These are phyloP conservation scores for Corymbia maculata DNA, from an alignment of 345 rosid genomes.

Conservation along the genomic window DNA sequence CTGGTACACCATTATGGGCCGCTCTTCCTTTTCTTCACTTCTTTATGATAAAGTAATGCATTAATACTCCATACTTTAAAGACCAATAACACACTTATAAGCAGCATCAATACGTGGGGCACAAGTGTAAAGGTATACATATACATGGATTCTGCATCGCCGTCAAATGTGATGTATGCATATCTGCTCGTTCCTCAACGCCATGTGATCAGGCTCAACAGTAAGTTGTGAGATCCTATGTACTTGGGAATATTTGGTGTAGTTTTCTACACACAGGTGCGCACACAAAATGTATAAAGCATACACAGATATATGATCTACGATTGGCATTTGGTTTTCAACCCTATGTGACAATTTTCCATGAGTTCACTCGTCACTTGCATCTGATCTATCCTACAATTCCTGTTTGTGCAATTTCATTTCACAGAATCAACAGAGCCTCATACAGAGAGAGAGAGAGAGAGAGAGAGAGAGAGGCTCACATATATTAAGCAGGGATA, in stretches of 20 bases:
- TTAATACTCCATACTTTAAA: not conserved
- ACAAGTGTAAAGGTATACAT: not conserved
- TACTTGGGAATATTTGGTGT: not conserved
- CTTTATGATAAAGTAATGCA: not conserved
- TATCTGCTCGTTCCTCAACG: not conserved
- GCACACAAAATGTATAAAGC: not conserved
- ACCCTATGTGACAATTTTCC: not conserved
- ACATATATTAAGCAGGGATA: not conserved
- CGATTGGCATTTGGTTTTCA: not conserved
- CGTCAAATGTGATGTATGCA: not conserved
- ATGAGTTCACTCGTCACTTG: not conserved
- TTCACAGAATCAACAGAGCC: not conserved
- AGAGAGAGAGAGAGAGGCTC: not conserved
- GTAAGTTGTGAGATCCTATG: not conserved
- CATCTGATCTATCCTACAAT: not conserved
- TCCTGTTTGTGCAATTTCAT: not conserved
- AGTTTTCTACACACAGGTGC: not conserved
- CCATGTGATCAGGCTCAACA: not conserved
- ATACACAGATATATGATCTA: not conserved
- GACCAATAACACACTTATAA: not conserved
- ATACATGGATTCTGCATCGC: not conserved
- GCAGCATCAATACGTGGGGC: not conserved
- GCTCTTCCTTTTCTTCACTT: not conserved
- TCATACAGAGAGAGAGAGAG: not conserved
- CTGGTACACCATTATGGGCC: not conserved